A percentile compares a stretch with the other conserved stretches of the same genome.
Conservation (phyloP, 441 rosid genomes). For the Syzygium malaccense region DNA sequence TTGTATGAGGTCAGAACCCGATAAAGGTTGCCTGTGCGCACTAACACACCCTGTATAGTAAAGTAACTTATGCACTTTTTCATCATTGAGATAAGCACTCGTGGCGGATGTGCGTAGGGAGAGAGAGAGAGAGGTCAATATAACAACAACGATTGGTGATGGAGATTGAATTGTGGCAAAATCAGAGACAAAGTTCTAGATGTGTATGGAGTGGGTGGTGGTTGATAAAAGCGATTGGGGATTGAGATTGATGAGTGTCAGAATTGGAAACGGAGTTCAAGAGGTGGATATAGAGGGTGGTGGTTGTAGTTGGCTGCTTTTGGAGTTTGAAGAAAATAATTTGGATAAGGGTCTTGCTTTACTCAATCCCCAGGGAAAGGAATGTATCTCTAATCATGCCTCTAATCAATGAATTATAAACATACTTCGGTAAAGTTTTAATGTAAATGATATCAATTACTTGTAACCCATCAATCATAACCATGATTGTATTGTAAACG, state of each 20-base stretch:
- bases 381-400: neutral
- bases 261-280: neutral
- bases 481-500: too few species aligned
- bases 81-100: neutral
- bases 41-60: too few species aligned
- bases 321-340: neutral
- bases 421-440: neutral
- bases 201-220: neutral
- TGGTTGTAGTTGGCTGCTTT: neutral
- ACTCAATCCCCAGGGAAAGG: neutral
- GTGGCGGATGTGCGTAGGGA: neutral
- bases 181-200: neutral
- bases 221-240: neutral
- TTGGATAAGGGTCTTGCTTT: neutral
- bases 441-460: neutral
- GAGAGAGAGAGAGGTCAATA: neutral
- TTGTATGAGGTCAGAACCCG: neutral
- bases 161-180: neutral
- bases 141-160: neutral
- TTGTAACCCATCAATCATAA: neutral
- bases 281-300: neutral
- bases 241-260: neutral
- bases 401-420: neutral
- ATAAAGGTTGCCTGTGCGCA: neutral
- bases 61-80: neutral